Base-by-base conservation (phyloP, 108 stramenopile genomes). In the Aurantiochytrium sp. region DNA sequence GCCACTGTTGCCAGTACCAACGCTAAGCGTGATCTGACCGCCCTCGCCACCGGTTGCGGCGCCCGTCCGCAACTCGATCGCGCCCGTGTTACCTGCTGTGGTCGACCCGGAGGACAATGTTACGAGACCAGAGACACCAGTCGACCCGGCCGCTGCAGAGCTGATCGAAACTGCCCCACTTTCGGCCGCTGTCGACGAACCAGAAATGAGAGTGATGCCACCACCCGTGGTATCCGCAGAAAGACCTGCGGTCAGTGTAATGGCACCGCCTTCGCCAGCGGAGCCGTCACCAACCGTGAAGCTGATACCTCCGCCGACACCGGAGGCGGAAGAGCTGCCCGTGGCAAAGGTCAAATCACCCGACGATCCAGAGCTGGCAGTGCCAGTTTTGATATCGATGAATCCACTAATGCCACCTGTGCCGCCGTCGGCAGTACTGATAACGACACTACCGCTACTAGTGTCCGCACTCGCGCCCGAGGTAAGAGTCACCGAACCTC, bases 351-450 rank as follows among this genome's bases (percentile, higher is more conserved):
- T 72, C 5, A 92, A 19, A 87, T 64, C 91, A 8, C 92, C 92
- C 43, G 91, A 88, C 43, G 44, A 35, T 4, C 92, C 92, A n/a
- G 53, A 28, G 35, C 90, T 76, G 43, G 92, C 51, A 43, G 91
- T 64, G 25, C 93, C 93, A 14, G 93, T 93, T 16, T 60, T 51
- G n/a, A 93, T 47, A 4, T 72, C 28, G 8, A 93, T 58, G n/a
- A 88, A 57, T 0, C 93, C 93, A n/a, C 73, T 87, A 14, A 72
- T 91, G 14, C 93, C 93, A 23, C 49, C 44, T 28, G 29, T 21
- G 23, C 92, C 92, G 10, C 90, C 89, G 57, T 93, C 58, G 0
- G 92, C 87, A 12, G 93, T 93, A 23, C 53, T 44, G 18, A 93
- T 89, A 5, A 6, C 35, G 28, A 93, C 58, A 12, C 49, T 49